A percentile compares a stretch with the other conserved stretches of the same genome.
Evolutionary conservation across 257 asterid genomes (phyloP).

Genomic region (Ehretia macrophylla): DNA sequence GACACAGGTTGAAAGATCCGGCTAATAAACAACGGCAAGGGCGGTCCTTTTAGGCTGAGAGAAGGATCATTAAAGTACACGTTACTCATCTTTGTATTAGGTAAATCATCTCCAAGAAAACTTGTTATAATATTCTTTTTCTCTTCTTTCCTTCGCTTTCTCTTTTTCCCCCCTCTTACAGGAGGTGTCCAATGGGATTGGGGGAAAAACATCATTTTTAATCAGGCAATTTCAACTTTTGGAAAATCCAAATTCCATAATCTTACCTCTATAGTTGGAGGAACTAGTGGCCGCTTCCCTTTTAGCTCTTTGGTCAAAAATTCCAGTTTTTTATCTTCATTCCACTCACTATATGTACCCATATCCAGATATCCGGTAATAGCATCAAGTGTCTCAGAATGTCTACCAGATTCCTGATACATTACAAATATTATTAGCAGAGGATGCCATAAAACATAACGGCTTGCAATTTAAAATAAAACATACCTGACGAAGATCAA

Average conservation of each 20-base stretch:
- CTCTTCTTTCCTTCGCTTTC: too few species aligned
- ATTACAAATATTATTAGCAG: constrained; percentile 17
- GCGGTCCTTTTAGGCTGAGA: too few species aligned
- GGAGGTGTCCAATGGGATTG: background rate
- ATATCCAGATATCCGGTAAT: constrained; percentile 79
- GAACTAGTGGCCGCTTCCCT: constrained; percentile 94
- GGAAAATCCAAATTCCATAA: background rate
- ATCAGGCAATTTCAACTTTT: too few species aligned
- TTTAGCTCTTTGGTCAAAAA: constrained; percentile 83
- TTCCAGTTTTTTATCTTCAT: constrained; percentile 78
- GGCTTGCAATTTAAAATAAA: background rate
- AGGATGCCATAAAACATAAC: background rate
- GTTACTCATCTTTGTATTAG: too few species aligned
- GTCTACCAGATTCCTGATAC: constrained; percentile 86
- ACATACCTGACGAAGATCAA: constrained; percentile 94
- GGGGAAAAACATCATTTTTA: too few species aligned
- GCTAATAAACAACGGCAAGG: too few species aligned
- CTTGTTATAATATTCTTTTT: background rate
- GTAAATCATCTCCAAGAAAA: too few species aligned
- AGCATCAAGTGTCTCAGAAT: constrained; percentile 89
- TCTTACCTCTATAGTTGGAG: constrained; percentile 69
- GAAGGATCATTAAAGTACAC: too few species aligned
- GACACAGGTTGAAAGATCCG: too few species aligned
- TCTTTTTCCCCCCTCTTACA: background rate
- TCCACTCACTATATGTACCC: constrained; percentile 96